A percentile compares a stretch with the other conserved stretches of the same genome.
Evolutionary conservation across 129 eudicot species (phyloP).

Genomic region (Kitagawia praeruptora): DNA sequence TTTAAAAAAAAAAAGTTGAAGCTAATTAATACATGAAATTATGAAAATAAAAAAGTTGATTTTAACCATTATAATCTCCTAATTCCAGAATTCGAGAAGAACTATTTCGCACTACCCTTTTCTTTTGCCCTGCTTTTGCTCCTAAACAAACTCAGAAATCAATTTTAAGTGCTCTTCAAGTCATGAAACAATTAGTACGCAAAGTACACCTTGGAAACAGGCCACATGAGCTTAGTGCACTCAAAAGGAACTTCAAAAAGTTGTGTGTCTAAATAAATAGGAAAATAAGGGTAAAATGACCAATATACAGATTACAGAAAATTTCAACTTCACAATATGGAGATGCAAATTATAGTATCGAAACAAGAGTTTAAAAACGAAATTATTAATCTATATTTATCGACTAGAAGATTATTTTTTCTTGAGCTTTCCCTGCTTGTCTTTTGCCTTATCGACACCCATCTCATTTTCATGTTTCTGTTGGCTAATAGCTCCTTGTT

Average conservation of each 20-base stretch:
- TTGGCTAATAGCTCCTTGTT: constrained; percentile 85
- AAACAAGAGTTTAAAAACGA: neutral
- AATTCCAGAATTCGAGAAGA: neutral
- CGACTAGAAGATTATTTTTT: constrained; percentile 40
- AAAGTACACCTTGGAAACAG: neutral
- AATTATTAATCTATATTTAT: constrained; percentile 2
- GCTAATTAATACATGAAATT: too few relatives aligned
- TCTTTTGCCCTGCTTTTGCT: neutral
- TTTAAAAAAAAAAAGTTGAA: too few relatives aligned
- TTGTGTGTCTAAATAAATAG: neutral
- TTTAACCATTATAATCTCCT: neutral
- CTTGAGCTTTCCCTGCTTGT: constrained; percentile 52
- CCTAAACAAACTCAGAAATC: neutral
- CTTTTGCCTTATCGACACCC: constrained; percentile 44
- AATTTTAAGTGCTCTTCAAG: neutral
- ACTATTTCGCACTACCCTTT: neutral
- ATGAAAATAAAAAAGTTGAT: too few relatives aligned
- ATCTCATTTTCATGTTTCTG: constrained; percentile 46
- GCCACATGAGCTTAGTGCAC: neutral
- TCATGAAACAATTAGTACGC: neutral
- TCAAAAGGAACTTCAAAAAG: neutral
- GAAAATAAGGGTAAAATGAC: neutral
- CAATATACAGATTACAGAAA: neutral
- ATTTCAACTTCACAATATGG: neutral
- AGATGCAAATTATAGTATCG: neutral